Evolutionary conservation across 2,329 filamentous ascomycete species (phyloP).

Genomic region (Byssoonygena ceratinophila): DNA sequence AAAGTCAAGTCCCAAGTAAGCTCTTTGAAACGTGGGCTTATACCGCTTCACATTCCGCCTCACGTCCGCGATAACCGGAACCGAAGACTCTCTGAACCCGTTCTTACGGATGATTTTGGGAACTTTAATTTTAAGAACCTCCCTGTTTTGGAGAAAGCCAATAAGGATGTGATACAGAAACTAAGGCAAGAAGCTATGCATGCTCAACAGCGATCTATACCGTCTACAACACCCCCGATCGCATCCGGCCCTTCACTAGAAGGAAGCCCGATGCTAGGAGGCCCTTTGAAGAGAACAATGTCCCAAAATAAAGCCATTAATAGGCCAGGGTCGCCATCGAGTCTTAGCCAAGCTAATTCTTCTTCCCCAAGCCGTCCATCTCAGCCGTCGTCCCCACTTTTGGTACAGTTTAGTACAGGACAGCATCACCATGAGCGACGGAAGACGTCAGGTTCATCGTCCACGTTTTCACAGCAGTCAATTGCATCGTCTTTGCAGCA

Average conservation of each 20-base stretch:
- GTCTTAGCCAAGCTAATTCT: slow-evolving; percentile 65
- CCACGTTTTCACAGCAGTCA: slow-evolving; percentile 66
- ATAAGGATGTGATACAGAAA: slow-evolving; percentile 98
- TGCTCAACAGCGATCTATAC: slow-evolving; percentile 45
- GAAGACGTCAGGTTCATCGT: slow-evolving; percentile 86
- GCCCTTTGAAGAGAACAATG: slow-evolving; percentile 67
- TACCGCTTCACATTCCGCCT: slow-evolving; percentile 91
- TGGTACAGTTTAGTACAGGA: slow-evolving; percentile 90
- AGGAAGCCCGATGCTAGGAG: slow-evolving; percentile 71
- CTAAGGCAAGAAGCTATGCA: slow-evolving; percentile 82
- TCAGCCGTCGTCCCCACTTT: slow-evolving; percentile 73
- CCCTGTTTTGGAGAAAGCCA: slow-evolving; percentile 90
- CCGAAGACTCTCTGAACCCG: slow-evolving; percentile 79
- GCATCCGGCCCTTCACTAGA: slow-evolving; percentile 60
- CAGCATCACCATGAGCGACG: slow-evolving; percentile 60
- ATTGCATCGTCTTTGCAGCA: slow-evolving; percentile 25
- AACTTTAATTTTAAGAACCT: slow-evolving; percentile 96
- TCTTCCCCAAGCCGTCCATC: slow-evolving; percentile 84
- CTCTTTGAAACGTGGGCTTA: slow-evolving; percentile 77
- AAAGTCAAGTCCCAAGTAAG: slow-evolving; percentile 79
- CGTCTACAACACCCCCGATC: slow-evolving; percentile 25
- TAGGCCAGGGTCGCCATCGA: slow-evolving; percentile 77
- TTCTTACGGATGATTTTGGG: slow-evolving; percentile 84
- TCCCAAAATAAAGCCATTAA: slow-evolving; percentile 70
- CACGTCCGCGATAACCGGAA: slow-evolving; percentile 87